Base-by-base conservation (phyloP, 768 basidiomycete species). In the Tulasnella sp. region DNA sequence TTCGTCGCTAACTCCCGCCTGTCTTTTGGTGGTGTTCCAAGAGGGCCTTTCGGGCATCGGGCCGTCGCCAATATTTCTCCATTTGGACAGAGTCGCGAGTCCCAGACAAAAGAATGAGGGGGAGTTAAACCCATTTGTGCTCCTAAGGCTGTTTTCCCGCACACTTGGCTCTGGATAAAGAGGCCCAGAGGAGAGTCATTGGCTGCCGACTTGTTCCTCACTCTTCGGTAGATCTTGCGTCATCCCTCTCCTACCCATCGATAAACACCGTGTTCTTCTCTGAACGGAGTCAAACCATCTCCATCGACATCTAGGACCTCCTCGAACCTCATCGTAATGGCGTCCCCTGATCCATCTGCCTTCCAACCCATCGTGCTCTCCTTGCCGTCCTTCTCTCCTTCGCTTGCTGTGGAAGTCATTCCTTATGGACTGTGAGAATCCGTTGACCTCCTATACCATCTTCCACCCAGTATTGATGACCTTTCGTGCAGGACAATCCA, bases 401-500 rank as follows among this genome's bases (percentile, higher is more conserved):
- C 90, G 9, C 83, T 93, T 79, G 90, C 89, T 18, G 83, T 92
- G n/a, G 92, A 92, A 88, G 91, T 90, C 80, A 74, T 74, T 9
- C 8, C 42, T 38, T 56, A 74, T 9, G 68, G 36, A 27, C n/a
- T 68, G 80, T 48, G 42, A 31, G 68, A 75, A 81, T 77, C 78
- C 42, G 68, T 38, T 78, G 71, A 36, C 77, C 81, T 62, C 79
- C 79, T 71, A n/a, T 56, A 76, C 42, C 34, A 73, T 39, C 19
- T 78, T 75, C 76, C 40, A 71, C 73, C 72, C 42, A 44, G 42
- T 44, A 44, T 68, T 68, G 34, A 68, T 14, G 27, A 68, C 62
- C 8, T 14, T 75, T 80, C 92, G 8, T 86, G 88, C 81, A 92
- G 93, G 81, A 92, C 92, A 16, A 86, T 94, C 81, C 92, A 94